Percentiles rank a stretch among this genome's conserved stretches.
Conservation (phyloP, 2,329 filamentous ascomycete genomes). For the Dothistroma septosporum region DNA sequence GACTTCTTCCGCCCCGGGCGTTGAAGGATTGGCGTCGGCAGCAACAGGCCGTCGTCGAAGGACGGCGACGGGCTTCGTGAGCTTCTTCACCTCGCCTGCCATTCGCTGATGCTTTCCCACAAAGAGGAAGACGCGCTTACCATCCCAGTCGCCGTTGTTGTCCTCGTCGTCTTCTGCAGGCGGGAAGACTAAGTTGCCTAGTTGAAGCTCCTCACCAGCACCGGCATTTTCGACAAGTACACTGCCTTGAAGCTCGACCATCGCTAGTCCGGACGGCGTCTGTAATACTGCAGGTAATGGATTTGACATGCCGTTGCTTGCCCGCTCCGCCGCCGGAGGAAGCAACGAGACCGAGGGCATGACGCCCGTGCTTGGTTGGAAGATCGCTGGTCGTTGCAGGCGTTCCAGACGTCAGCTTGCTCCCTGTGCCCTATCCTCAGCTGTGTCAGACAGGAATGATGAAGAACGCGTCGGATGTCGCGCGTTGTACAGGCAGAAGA, state of each 20-base stretch:
- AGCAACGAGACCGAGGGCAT: conserved; percentile 7
- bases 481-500: not conserved
- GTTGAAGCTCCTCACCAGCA: conserved; percentile 41
- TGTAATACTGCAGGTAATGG: conserved; percentile 78
- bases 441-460: not conserved
- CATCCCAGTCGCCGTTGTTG: conserved; percentile 68
- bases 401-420: not conserved
- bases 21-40: conserved; percentile 14
- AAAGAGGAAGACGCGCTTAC: conserved; percentile 80
- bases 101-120: conserved; percentile 85
- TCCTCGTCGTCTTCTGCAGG: conserved; percentile 53
- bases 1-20: conserved; percentile 49
- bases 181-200: conserved; percentile 76
- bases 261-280: conserved; percentile 81
- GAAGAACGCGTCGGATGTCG: not conserved
- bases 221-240: conserved; percentile 64
- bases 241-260: conserved; percentile 88
- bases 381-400: not conserved
- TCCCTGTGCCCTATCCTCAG: not conserved
- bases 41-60: conserved; percentile 54
- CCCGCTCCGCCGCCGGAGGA: not conserved
- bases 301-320: conserved; percentile 34
- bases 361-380: not conserved
- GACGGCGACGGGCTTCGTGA: conserved; percentile 74
- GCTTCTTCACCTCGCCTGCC: conserved; percentile 83